Conservation (phyloP, 2,329 filamentous ascomycete species). For the Zopfia rhizophila region DNA sequence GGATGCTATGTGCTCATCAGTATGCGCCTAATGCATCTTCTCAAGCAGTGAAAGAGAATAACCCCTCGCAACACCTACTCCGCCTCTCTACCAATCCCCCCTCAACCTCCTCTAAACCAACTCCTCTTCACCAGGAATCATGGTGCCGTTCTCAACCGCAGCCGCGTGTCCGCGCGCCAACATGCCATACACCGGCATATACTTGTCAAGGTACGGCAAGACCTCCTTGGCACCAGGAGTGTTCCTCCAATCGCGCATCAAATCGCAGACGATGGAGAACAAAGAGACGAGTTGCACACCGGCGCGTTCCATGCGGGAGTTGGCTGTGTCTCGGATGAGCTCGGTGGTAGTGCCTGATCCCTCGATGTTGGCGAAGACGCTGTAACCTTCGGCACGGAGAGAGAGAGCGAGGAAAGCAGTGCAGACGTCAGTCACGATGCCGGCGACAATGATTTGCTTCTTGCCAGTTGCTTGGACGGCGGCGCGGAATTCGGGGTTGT, state of each 20-base stretch:
- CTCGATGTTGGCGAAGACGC: slow-evolving; percentile 78
- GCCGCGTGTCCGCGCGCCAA: slow-evolving; percentile 70
- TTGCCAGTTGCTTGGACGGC: slow-evolving; percentile 73
- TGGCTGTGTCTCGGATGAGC: slow-evolving; percentile 71
- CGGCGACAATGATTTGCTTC: slow-evolving; percentile 76
- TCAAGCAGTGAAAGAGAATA: no score
- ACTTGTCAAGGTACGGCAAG: slow-evolving; percentile 72
- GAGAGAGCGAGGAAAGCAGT: slow-evolving; percentile 79
- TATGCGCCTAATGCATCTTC: no score
- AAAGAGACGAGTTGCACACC: slow-evolving; percentile 72
- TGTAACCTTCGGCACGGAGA: slow-evolving; percentile 75
- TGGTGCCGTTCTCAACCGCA: slow-evolving; percentile 68
- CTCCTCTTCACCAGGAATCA: slow-evolving; percentile 65
- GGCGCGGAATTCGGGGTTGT: slow-evolving; percentile 73
- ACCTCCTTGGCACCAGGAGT: slow-evolving; percentile 64
- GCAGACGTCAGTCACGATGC: slow-evolving; percentile 80
- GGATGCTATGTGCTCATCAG: no score
- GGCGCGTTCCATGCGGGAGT: slow-evolving; percentile 72
- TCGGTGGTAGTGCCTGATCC: slow-evolving; percentile 73
- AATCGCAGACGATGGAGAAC: slow-evolving; percentile 72
- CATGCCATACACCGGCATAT: slow-evolving; percentile 72
- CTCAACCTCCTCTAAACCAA: slow-evolving; percentile 25
- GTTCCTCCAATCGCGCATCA: slow-evolving; percentile 77
- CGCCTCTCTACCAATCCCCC: background rate
- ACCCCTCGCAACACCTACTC: background rate